Conservation (phyloP, 805 yeast genomes). For the Wickerhamomyces hampshirensis region DNA sequence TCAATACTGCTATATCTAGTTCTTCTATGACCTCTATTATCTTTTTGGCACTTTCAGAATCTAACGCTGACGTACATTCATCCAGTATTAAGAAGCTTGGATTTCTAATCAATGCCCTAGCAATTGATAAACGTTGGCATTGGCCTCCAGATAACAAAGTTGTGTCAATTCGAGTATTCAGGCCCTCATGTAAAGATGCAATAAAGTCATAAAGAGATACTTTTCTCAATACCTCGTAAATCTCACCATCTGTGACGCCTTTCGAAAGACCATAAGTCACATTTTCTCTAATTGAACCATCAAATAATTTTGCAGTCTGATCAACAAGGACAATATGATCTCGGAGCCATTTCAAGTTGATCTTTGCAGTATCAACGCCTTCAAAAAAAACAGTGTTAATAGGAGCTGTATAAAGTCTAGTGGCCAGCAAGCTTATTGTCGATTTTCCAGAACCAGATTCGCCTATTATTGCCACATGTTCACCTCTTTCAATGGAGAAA, state of each 20-base stretch:
- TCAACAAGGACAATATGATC: slow-evolving; percentile 61
- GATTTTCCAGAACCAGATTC: slow-evolving; percentile 92
- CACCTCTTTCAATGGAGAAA: slow-evolving; percentile 39
- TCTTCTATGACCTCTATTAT: slow-evolving; percentile 46
- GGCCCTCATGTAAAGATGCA: slow-evolving; percentile 46
- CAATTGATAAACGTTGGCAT: slow-evolving; percentile 77
- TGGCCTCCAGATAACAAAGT: slow-evolving; percentile 82
- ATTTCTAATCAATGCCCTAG: slow-evolving; percentile 67
- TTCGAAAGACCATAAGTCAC: slow-evolving; percentile 50
- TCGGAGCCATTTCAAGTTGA: slow-evolving; percentile 48
- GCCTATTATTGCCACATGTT: slow-evolving; percentile 69
- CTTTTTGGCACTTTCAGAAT: slow-evolving; percentile 48
- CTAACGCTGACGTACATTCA: slow-evolving; percentile 88
- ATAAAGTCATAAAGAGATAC: slow-evolving; percentile 56
- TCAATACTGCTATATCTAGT: slow-evolving; percentile 43
- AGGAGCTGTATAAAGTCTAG: slow-evolving; percentile 44
- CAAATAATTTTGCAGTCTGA: slow-evolving; percentile 68
- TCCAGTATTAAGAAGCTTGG: slow-evolving; percentile 66
- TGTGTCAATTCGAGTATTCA: slow-evolving; percentile 54
- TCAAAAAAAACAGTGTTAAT: slow-evolving; percentile 39
- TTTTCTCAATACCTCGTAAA: slow-evolving; percentile 35
- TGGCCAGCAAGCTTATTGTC: slow-evolving; percentile 55
- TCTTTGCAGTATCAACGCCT: slow-evolving; percentile 40
- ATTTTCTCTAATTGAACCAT: slow-evolving; percentile 71
- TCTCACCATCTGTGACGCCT: slow-evolving; percentile 30